Evolutionary conservation across 345 rosid genomes (phyloP).

Genomic region (Syzygium oleosum): DNA sequence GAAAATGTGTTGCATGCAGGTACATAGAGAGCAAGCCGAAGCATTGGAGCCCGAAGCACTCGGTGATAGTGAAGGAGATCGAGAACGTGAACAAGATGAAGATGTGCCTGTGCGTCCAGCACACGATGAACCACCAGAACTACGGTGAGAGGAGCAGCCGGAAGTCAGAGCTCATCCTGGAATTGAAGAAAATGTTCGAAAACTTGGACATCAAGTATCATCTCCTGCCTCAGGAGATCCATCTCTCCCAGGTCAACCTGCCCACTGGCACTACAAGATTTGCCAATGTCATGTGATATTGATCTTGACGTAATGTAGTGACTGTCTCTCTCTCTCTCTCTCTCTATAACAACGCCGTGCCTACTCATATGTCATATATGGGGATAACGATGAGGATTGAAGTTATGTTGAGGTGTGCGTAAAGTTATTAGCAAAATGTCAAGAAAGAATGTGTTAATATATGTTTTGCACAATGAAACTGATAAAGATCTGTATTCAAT

Average conservation of each 20-base stretch:
- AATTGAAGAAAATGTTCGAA: constrained; percentile 44
- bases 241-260: constrained; percentile 21
- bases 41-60: constrained; percentile 45
- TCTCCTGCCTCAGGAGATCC: constrained; percentile 47
- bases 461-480: neutral
- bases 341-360: neutral
- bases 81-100: constrained; percentile 47
- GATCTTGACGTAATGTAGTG: neutral
- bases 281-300: neutral
- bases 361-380: neutral
- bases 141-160: constrained; percentile 35
- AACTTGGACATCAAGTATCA: constrained; percentile 37
- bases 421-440: neutral
- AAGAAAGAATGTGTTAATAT: neutral
- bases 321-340: neutral
- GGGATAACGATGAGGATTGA: neutral
- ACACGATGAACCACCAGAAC: constrained; percentile 63
- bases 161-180: constrained; percentile 39
- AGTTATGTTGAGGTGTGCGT: neutral
- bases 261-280: neutral
- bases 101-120: constrained; percentile 27
- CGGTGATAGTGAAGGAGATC: constrained; percentile 34
- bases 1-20: constrained; percentile 12
- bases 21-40: constrained; percentile 53
- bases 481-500: neutral